A percentile compares a stretch with the other conserved stretches of the same genome.
Conservation (phyloP, 805 yeast species). For the Suhomyces tanzawaensis region DNA sequence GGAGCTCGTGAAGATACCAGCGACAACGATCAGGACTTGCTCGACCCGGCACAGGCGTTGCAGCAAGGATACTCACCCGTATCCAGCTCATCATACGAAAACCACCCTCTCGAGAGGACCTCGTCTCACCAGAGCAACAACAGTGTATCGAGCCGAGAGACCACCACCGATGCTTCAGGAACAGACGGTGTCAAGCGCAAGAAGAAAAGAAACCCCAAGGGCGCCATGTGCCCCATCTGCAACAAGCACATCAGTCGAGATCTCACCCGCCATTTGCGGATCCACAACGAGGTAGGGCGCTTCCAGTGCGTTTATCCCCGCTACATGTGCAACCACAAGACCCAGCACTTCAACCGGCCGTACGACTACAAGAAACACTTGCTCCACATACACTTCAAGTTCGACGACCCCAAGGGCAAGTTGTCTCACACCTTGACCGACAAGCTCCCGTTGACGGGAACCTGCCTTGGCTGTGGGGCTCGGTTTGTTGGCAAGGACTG, state of each 20-base stretch:
- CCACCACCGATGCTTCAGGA: background rate
- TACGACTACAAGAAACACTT: slow-evolving; percentile 46
- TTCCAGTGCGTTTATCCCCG: slow-evolving; percentile 44
- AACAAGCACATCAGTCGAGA: slow-evolving; percentile 42
- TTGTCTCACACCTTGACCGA: slow-evolving; percentile 40
- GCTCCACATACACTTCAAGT: slow-evolving; percentile 40
- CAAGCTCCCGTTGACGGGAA: slow-evolving; percentile 36
- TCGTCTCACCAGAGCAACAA: background rate
- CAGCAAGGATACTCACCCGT: background rate
- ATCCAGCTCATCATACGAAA: background rate
- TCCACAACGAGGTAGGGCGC: slow-evolving; percentile 43
- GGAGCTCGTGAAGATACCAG: background rate
- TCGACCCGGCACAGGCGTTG: background rate
- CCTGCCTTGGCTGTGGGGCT: slow-evolving; percentile 48
- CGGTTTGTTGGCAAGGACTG: slow-evolving; percentile 50
- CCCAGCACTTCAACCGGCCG: slow-evolving; percentile 43
- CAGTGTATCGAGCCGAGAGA: background rate
- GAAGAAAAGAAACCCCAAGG: slow-evolving; percentile 33
- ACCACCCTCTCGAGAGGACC: slow-evolving; percentile 1
- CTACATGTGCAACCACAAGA: slow-evolving; percentile 39
- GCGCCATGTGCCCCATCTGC: slow-evolving; percentile 39
- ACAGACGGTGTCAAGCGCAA: background rate
- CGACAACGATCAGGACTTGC: background rate
- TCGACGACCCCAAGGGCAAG: slow-evolving; percentile 41
- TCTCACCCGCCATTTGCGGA: slow-evolving; percentile 41